Base-by-base conservation (phyloP, 106 monocot genomes). In the Dendrobium chrysotoxum region DNA sequence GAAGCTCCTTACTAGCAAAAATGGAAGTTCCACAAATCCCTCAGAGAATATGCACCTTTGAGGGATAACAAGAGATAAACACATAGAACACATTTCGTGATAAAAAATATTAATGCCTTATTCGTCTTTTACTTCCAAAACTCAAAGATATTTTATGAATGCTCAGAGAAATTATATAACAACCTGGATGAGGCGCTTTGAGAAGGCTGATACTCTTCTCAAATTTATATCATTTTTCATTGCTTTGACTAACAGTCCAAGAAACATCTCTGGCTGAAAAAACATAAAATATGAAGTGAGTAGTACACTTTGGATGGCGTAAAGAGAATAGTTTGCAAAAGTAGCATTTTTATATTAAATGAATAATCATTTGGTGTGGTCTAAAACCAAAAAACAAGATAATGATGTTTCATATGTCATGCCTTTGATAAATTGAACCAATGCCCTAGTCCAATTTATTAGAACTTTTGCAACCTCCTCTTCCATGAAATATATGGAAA, bases 201-300 rank as follows among this genome's bases (percentile, higher is more conserved):
- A 88, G 54, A 94, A 94, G 21, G 96, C 92, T 55, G 96, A 81
- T 40, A 94, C 87, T 23, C 96, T 79, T 79, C 92, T 97, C 77
- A 97, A 50, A 81, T 94, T 94, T 40, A 97, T 76, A 83, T 97
- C 96, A 85, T 86, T 90, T 84, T 94, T 97, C 96, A 97, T 94
- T 79, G 96, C 88, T 85, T 89, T 97, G 67, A 84, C 86, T 57
- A 97, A 80, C 40, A 97, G 70, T n/a, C 94, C 94, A 80, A 96
- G 88, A 86, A 94, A 96, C 91, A 96, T 88, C 81, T 96, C 96
- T 80, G 93, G 94, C 96, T 94, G 85, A n/a, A 80, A 87, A 21
- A 35, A 72, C 15, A 2, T 9, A 84, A 65, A 65, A 26, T 65
- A 65, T 26, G 23, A 65, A 65, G 64, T 1, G 25, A 65, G 25